A percentile compares a stretch with the other conserved stretches of the same genome.
phyloP scores from a whole-genome alignment of 331 rosid species.

The Malus hybrid region DNA sequence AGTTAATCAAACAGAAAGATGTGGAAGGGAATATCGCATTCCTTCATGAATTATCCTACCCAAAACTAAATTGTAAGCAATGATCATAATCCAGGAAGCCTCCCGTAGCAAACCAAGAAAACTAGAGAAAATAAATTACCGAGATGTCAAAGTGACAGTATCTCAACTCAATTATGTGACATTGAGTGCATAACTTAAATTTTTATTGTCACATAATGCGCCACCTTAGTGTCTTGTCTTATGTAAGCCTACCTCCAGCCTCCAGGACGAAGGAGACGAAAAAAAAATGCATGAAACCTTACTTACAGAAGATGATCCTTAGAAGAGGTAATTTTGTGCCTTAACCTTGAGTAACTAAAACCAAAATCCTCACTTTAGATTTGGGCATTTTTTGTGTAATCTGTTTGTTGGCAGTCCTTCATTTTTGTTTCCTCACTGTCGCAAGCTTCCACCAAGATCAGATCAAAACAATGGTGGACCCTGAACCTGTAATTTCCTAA shows the following conservation, averaged over 20 bases:
- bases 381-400: background rate
- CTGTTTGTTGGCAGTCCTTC: background rate
- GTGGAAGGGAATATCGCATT: background rate
- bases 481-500: background rate
- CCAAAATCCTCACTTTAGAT: background rate
- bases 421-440: background rate
- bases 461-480: background rate
- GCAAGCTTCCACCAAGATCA: background rate
- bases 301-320: too few species aligned
- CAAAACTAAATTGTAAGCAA: background rate
- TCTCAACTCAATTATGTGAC: too few species aligned
- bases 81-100: background rate
- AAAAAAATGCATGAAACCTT: too few species aligned
- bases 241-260: too few species aligned
- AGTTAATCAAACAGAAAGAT: background rate
- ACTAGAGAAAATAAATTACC: too few species aligned
- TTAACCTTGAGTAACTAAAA: background rate
- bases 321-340: background rate
- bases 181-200: too few species aligned
- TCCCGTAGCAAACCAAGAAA: too few species aligned
- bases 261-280: background rate
- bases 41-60: background rate
- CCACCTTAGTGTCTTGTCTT: too few species aligned
- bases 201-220: too few species aligned
- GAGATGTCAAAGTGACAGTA: too few species aligned